Base-by-base conservation (phyloP, 768 basidiomycete genomes). In the Phlebiopsis gigantea region DNA sequence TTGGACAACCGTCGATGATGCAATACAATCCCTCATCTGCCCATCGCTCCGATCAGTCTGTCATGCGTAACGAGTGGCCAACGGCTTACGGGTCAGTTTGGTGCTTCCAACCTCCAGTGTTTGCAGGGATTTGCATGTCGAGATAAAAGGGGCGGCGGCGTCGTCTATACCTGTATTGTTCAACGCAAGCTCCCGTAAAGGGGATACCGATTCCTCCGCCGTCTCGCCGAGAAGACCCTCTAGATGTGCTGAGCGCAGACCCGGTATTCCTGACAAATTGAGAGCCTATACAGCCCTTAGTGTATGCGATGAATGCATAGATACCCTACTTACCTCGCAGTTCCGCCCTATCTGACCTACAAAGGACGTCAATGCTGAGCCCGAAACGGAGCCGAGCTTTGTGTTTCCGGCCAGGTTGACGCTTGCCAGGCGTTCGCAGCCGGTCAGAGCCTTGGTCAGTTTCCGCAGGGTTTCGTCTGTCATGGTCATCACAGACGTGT, bases 111-210 rank as follows among this genome's bases (percentile, higher is more conserved):
- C 69, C 48, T 78, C 79, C 28, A 89, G 70, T 1, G 70, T 72
- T 25, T 65, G 66, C 31, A 89, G 75, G 2, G 66, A 64, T 4
- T 66, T 61, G 64, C 88, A 89, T 19, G 73, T 64, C 8, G 81
- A 72, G 39, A 89, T 74, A 62, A 73, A 87, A 1, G 66, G 69
- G 1, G 77, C 75, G 5, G 81, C 79, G 1, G 73, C 72, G 55
- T 88, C 86, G 49, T 83, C 84, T 17, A 89, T 73, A 1, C 75
- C 69, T 0, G 86, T 87, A 59, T 83, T 80, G 63, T 81, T 85
- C 31, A 89, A 69, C 14, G 74, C 69, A 5, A 89, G 73, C 3
- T 71, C 73, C 54, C 78, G 73, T 6, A 88, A 65, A 12, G 63
- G 67, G 1, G 82, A 72, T 5, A 71, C 62, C 0, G 62, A 61